Evolutionary conservation across 1,139 yeast genomes (phyloP), one percentile per base, ranked within the genome.

Genomic region (Martiniozyma asiatica): DNA sequence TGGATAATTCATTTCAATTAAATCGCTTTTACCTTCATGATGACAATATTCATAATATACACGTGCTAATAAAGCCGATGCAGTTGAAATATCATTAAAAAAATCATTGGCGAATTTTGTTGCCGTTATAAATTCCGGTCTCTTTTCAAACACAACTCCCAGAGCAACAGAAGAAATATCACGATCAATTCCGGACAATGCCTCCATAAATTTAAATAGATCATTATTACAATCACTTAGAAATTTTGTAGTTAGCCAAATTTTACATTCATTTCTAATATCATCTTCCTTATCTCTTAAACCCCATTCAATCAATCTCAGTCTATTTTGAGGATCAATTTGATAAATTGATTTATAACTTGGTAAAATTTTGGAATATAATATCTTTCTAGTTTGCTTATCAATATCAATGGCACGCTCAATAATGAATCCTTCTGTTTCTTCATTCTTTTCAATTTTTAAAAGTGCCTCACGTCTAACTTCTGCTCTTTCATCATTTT

Each of bases 361-460:
- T 35, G 73, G 74, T 34, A 84, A 55, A 2, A 80, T 63, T 35
- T 81, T 65, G 1, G 89, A 63, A 52, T 69, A 89, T 0, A 87
- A 74, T 17, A 76, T 55, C 42, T 85, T 62, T 50, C 98, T 63
- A 48, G 80, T 84, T 12, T 72, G 61, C 1, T 76, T 58, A 46
- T 80, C 81, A 2, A 63, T 60, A 52, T 89, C 98, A 36, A 94
- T 66, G 0, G 94, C 94, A 38, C 97, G 64, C 45, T 80, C 93
- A 27, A 85, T 57, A 2, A 85, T 56, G 36, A 62, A 65, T 1
- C 79, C 73, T 18, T 73, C 56, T 0, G 87, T 77, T 2, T 49
- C 42, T 9, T 56, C 48, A 28, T 66, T 68, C 43, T 74, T 75
- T 14, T 66, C 68, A 22, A 87, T 50, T 47, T 84, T 81, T 28